These are phyloP conservation scores for Septoria linicola DNA, from an alignment of 2,329 filamentous ascomycete species.

Conservation along the genomic window DNA sequence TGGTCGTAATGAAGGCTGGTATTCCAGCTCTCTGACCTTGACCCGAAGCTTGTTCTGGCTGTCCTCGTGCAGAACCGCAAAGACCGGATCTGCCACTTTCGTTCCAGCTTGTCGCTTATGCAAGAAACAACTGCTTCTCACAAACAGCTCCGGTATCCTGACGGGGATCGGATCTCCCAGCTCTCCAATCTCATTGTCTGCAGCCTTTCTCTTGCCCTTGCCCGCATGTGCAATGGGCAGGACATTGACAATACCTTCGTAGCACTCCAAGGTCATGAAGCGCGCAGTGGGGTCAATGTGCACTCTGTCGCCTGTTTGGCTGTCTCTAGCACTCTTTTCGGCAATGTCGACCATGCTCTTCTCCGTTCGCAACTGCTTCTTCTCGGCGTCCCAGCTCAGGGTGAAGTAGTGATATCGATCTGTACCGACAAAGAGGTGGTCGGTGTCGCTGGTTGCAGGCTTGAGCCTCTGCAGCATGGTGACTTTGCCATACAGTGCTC, in stretches of 20 bases:
- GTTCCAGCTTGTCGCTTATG: constrained; percentile 49
- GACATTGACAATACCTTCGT: constrained; percentile 66
- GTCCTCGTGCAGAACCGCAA: constrained; percentile 67
- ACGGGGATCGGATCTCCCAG: constrained; percentile 62
- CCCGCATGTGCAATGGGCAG: constrained; percentile 58
- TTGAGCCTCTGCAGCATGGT: constrained; percentile 79
- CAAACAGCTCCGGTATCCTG: constrained; percentile 65
- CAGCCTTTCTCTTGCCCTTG: constrained; percentile 47
- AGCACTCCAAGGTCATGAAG: constrained; percentile 66
- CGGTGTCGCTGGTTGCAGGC: constrained; percentile 69
- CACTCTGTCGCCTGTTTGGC: constrained; percentile 78
- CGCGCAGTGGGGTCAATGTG: constrained; percentile 76
- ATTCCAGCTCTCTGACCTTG: constrained; percentile 57
- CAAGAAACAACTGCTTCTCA: constrained; percentile 65
- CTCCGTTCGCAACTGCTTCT: constrained; percentile 54
- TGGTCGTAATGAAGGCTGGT: constrained; percentile 45
- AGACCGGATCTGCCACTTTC: constrained; percentile 53
- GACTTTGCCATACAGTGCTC: constrained; percentile 79
- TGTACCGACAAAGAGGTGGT: constrained; percentile 90
- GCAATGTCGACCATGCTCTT: constrained; percentile 61
- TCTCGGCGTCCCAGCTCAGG: constrained; percentile 70
- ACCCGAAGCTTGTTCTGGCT: constrained; percentile 56
- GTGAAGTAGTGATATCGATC: constrained; percentile 90
- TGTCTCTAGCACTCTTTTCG: constrained; percentile 65
- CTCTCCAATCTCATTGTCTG: constrained; percentile 53